phyloP scores from a whole-genome alignment of 2,329 filamentous ascomycete genomes.

The Camptophora hylomeconis region DNA sequence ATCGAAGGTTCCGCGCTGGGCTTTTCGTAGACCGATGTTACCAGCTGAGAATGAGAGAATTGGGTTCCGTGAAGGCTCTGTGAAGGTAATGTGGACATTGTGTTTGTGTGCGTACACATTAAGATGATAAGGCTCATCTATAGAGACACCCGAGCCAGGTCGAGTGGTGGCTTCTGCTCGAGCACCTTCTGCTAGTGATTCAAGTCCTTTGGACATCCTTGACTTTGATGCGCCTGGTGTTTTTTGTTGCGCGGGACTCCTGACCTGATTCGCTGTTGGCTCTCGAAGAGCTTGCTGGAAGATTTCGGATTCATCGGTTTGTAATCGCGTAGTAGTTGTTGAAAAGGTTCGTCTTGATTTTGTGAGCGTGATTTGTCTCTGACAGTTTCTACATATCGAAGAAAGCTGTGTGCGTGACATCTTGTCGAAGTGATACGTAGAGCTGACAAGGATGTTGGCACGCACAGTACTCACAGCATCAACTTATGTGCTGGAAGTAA shows the following conservation, averaged over 20 bases:
- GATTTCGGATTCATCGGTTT: constrained; percentile 5
- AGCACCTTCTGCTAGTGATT: constrained; percentile 6
- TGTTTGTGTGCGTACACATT: constrained; percentile 81
- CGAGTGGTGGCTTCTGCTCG: constrained; percentile 8
- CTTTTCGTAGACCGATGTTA: constrained; percentile 84
- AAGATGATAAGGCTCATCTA: constrained; percentile 61
- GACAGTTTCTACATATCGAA: constrained; percentile 14
- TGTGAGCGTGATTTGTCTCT: constrained; percentile 5
- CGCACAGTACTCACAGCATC: too few species aligned
- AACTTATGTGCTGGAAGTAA: too few species aligned
- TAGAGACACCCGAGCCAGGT: constrained; percentile 5
- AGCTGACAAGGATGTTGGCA: too few species aligned
- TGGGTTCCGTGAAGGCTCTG: constrained; percentile 64
- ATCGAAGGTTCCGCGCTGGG: constrained; percentile 70
- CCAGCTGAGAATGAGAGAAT: constrained; percentile 71
- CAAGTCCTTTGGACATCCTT: constrained; percentile 1
- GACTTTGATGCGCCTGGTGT: neutral
- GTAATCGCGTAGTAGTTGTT: constrained; percentile 2
- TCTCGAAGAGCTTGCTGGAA: constrained; percentile 4
- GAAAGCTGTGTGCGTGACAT: constrained; percentile 11
- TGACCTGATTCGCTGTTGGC: constrained; percentile 3
- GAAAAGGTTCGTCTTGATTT: constrained; percentile 7
- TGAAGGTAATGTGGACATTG: constrained; percentile 89
- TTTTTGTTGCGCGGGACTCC: neutral
- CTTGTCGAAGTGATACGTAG: too few species aligned